Evolutionary conservation across 805 yeast genomes (phyloP).

Genomic region (Ogataea trehaloabstinens): DNA sequence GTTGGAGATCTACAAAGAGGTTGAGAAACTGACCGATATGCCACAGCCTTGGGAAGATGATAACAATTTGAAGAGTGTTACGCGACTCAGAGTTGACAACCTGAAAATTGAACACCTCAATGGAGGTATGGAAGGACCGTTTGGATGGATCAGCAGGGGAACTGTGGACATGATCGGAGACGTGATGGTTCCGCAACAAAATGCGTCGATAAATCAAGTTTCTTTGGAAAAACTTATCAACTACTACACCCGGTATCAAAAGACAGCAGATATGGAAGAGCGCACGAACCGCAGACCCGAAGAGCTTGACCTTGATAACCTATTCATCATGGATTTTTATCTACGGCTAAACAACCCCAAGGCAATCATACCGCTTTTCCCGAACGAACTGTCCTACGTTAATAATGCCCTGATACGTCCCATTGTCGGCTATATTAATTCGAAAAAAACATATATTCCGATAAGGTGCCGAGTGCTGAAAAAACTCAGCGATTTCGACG

Average conservation of each 20-base stretch:
- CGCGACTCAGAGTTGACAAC: conserved; percentile 80
- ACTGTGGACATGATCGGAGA: conserved; percentile 93
- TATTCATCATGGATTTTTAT: conserved; percentile 73
- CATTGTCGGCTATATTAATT: conserved; percentile 91
- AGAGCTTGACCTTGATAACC: conserved; percentile 13
- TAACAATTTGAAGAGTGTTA: conserved; percentile 45
- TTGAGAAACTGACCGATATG: conserved; percentile 14
- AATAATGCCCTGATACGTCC: conserved; percentile 92
- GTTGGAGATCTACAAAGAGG: conserved; percentile 23
- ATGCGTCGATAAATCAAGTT: conserved; percentile 40
- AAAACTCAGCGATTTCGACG: conserved; percentile 79
- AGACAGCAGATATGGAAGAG: background rate
- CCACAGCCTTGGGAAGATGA: conserved; percentile 12
- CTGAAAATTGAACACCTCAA: conserved; percentile 86
- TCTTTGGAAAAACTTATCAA: conserved; percentile 47
- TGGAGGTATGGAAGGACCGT: conserved; percentile 88
- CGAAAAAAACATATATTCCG: conserved; percentile 85
- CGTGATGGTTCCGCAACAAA: conserved; percentile 66
- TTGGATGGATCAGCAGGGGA: conserved; percentile 95
- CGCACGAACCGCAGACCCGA: background rate
- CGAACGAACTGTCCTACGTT: conserved; percentile 84
- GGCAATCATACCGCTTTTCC: conserved; percentile 84
- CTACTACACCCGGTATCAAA: conserved; percentile 11
- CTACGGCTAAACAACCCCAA: conserved; percentile 80
- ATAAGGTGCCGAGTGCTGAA: conserved; percentile 80